phyloP scores from a whole-genome alignment of 768 basidiomycete genomes.

The Podaxis rugospora region DNA sequence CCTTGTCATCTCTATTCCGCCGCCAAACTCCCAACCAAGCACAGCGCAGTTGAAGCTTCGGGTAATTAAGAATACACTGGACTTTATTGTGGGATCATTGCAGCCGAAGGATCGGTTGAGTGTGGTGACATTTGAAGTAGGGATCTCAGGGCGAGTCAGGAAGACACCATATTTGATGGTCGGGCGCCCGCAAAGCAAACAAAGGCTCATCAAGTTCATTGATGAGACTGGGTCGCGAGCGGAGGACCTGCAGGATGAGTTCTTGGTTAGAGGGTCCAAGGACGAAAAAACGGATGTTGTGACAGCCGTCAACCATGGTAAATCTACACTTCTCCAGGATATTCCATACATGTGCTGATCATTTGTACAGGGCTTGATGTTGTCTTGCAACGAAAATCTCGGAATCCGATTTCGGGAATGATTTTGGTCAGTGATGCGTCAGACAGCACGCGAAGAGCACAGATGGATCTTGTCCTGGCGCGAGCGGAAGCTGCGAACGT shows the following conservation, averaged over 20 bases:
- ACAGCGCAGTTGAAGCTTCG: constrained; percentile 84
- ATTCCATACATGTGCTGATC: constrained; percentile 1
- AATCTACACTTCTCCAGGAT: constrained; percentile 13
- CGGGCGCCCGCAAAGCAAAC: constrained; percentile 64
- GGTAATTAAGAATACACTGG: constrained; percentile 83
- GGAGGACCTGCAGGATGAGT: constrained; percentile 42
- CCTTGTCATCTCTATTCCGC: constrained; percentile 84
- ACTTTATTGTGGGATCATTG: constrained; percentile 78
- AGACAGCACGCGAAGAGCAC: constrained; percentile 88
- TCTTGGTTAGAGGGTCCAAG: constrained; percentile 67
- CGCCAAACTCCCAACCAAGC: constrained; percentile 63
- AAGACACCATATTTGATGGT: constrained; percentile 90
- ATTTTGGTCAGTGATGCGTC: constrained; percentile 89
- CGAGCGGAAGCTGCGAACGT: constrained; percentile 95
- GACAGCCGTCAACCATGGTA: constrained; percentile 95
- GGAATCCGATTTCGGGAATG: constrained; percentile 89
- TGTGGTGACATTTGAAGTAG: constrained; percentile 91
- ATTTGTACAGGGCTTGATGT: constrained; percentile 72
- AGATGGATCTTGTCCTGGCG: constrained; percentile 98
- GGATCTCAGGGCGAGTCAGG: constrained; percentile 72
- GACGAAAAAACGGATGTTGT: constrained; percentile 98
- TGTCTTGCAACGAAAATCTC: constrained; percentile 88
- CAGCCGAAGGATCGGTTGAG: constrained; percentile 79
- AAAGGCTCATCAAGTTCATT: constrained; percentile 72
- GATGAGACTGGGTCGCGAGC: constrained; percentile 54